Conservation (phyloP, 441 rosid species). For the Theobroma grandiflorum region DNA sequence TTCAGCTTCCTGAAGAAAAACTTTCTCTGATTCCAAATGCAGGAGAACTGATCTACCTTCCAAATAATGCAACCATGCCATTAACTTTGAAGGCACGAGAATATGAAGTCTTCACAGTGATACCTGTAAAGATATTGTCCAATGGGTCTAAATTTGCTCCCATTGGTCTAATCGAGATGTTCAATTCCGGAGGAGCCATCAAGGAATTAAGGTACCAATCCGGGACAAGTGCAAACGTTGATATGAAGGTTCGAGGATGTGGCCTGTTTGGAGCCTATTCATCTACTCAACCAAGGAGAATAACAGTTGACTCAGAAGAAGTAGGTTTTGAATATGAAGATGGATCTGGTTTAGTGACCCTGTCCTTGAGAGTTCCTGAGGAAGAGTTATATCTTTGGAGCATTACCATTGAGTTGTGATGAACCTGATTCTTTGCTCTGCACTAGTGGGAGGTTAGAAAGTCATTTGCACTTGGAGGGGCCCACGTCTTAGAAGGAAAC, state of each 20-base stretch:
- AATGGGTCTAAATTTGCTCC: constrained; percentile 51
- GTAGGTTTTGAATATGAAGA: constrained; percentile 45
- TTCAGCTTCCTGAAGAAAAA: not conserved
- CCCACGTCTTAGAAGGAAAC: not conserved
- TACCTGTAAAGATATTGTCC: constrained; percentile 55
- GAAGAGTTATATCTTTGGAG: constrained; percentile 68
- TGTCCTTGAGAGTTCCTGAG: constrained; percentile 48
- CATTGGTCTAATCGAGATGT: constrained; percentile 61
- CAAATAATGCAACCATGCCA: constrained; percentile 60
- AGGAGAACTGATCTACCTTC: constrained; percentile 72
- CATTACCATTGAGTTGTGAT: constrained; percentile 41
- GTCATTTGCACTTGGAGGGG: not conserved
- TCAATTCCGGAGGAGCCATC: constrained; percentile 70
- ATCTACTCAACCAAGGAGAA: constrained; percentile 46
- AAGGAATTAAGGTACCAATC: constrained; percentile 50
- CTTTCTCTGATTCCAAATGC: constrained; percentile 28
- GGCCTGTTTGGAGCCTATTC: constrained; percentile 62
- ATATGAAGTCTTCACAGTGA: constrained; percentile 68
- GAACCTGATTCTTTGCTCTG: not conserved
- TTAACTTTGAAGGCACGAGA: constrained; percentile 61
- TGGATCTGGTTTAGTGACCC: constrained; percentile 46
- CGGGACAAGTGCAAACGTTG: constrained; percentile 19
- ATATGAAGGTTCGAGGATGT: constrained; percentile 52
- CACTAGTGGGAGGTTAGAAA: not conserved
- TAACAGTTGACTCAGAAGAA: constrained; percentile 44